Conservation (phyloP, 306 rosid species). For the Quercus rubra region DNA sequence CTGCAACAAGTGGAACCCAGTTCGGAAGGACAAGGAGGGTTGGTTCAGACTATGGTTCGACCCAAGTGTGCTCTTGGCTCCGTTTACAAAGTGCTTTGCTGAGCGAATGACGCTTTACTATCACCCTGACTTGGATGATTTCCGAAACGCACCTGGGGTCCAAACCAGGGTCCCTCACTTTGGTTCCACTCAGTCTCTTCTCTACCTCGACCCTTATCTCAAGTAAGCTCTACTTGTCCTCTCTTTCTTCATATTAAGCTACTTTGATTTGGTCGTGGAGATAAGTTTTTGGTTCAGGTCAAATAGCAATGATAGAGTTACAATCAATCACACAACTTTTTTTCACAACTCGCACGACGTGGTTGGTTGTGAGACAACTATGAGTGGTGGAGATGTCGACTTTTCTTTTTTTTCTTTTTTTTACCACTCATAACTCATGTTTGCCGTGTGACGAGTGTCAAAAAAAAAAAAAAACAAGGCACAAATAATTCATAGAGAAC, state of each 20-base stretch:
- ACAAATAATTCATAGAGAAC: no score
- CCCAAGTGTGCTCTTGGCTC: slow-evolving; percentile 54
- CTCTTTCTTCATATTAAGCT: neutral
- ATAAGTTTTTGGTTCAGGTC: neutral
- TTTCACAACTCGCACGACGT: no score
- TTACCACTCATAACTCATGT: no score
- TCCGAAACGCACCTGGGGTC: slow-evolving; percentile 62
- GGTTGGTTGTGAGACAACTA: no score
- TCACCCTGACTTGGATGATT: slow-evolving; percentile 52
- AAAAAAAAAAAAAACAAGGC: no score
- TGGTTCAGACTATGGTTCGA: slow-evolving; percentile 96
- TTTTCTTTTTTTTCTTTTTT: no score
- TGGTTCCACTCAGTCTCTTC: slow-evolving; percentile 73
- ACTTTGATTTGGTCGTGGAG: neutral
- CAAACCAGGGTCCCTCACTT: slow-evolving; percentile 62
- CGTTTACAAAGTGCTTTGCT: slow-evolving; percentile 79
- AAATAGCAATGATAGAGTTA: no score
- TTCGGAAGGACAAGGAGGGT: slow-evolving; percentile 38
- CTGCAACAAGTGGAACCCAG: slow-evolving; percentile 69
- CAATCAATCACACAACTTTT: no score
- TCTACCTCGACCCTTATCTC: slow-evolving; percentile 69
- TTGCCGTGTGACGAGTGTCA: no score
- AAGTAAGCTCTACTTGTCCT: slow-evolving; percentile 36
- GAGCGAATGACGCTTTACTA: slow-evolving; percentile 77
- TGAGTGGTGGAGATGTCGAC: no score